Evolutionary conservation across 225 moss, liverwort and hornwort species (phyloP), one percentile per base, ranked within the genome.

Genomic region (Thuidium tamariscinum): DNA sequence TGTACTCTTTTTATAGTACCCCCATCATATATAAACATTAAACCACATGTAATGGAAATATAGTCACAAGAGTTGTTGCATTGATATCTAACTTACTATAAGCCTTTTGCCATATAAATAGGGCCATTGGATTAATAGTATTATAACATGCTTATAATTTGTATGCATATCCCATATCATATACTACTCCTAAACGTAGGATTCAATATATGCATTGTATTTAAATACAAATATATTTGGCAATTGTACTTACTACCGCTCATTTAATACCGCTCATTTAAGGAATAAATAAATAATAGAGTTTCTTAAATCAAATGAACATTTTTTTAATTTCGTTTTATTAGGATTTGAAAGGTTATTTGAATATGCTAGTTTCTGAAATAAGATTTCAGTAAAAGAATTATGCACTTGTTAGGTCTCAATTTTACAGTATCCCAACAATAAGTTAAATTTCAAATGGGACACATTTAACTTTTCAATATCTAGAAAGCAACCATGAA

Each of bases 181-280:
- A 44, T 0, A 0, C 6, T 2, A 30, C 10, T 21, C 0, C 0
- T 1, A 0, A 51, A 21, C 22, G 13, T 0, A 12, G 0, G 13
- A 34, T 34, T 34, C 34, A 34, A 34, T 4, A 74, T 13, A 74
- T 51, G 0, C 0, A 0, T 73, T 49, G 7, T 7, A 49, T 32
- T 18, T 1, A 0, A 6, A 34, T 51, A 20, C 21, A 74, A 3
- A 7, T 34, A 74, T 1, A 1, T 13, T 13, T 13, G 0, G 1
- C 20, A 49, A 32, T 34, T 34, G 5, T 48, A 48, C 1, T 13
- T 20, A 12, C 2, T 34, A 11, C 1, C 8, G n/a, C n/a, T n/a
- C n/a, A n/a, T n/a, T n/a, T n/a, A n/a, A n/a, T n/a, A 25, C 30
- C 3, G 11, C 36, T 73, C 4, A 32, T 73, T 73, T 32, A 48